Base-by-base conservation (phyloP, 306 rosid species). In the Ammopiptanthus mongolicus region DNA sequence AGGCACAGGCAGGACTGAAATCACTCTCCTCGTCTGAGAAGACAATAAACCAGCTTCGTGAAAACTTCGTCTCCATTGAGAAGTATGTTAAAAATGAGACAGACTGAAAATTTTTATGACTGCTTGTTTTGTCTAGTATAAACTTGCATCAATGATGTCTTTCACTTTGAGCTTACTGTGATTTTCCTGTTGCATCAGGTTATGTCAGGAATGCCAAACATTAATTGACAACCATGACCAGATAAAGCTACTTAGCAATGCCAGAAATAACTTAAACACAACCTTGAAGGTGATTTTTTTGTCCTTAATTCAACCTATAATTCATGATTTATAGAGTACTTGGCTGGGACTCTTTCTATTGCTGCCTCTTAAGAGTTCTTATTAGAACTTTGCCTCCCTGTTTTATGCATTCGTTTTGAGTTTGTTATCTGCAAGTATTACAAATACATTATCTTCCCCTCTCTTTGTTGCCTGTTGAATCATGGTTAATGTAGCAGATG, bases 231-330 rank as follows among this genome's bases (percentile, higher is more conserved):
- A 95, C 78, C 99, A 95, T 77, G 99, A 95, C 81, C 95, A 95
- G 88, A 95, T 95, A 89, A 95, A 95, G 92, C 85, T 92, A 79
- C 97, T 95, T 75, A 95, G 97, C 89, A 95, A 95, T 86, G 93
- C 97, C 48, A 92, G 97, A 86, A 95, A 95, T 82, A 95, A 95
- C 86, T 78, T 95, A 67, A 89, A 92, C 79, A 95, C 97, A 48
- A 95, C 99, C 70, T 78, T 95, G 86, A 95, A 92, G 97, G 99
- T 95, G 41, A 58, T 82, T 76, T 61, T 69, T 79, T 41, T 17
- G 22, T 63, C 76, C 69, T 79, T 44, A 21, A 33, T 48, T 44
- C 47, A 59, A 4, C 37, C 59, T 58, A 12, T 76, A 31, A 5
- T 47, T 67, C 28, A 15, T 28, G 14, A 76, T 21, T 59, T 13